Evolutionary conservation across 148 eudicot species (phyloP), one percentile per base, ranked within the genome.

Genomic region (Silene uniflora): DNA sequence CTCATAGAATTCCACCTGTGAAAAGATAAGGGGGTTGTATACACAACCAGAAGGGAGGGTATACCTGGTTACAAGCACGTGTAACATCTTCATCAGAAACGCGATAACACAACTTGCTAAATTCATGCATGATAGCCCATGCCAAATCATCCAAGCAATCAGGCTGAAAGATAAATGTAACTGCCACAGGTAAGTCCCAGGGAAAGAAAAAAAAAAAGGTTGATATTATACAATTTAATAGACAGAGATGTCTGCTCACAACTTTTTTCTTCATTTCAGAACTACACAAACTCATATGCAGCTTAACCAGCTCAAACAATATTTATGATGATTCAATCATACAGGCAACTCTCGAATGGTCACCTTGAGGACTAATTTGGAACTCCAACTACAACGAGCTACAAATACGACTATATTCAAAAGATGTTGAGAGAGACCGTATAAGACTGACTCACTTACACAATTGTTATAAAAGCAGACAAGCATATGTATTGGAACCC

Each of bases 61-160:
- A 21, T 76, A 93, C 97, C 94, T 91, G 92, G 81, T 93, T 93
- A 79, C 89, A 77, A 75, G 94, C 97, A 67, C 98, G 92, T 72
- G 80, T 86, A 23, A 93, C 97, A 78, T 91, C 98, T 24, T 76
- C 97, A n/a, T 91, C 92, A 9, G 91, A 80, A 62, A 91, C 92
- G 29, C 89, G 85, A 58, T 93, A 91, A 73, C 88, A 86, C 73
- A 93, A 65, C 82, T 90, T 93, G 85, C 90, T 88, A 6, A 87
- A 52, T 83, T 88, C 92, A 54, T 88, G 81, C 97, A 93, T 91
- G 61, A 88, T 88, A 46, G 87, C 88, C 82, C 86, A 90, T 52
- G 98, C 81, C 81, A 93, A 83, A 79, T 93, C 98, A 74, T 85
- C 88, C 88, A 91, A 86, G 83, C 89, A 86, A 80, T 93, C 97